phyloP scores from a whole-genome alignment of 106 monocot genomes.

The Phalaenopsis equestris region DNA sequence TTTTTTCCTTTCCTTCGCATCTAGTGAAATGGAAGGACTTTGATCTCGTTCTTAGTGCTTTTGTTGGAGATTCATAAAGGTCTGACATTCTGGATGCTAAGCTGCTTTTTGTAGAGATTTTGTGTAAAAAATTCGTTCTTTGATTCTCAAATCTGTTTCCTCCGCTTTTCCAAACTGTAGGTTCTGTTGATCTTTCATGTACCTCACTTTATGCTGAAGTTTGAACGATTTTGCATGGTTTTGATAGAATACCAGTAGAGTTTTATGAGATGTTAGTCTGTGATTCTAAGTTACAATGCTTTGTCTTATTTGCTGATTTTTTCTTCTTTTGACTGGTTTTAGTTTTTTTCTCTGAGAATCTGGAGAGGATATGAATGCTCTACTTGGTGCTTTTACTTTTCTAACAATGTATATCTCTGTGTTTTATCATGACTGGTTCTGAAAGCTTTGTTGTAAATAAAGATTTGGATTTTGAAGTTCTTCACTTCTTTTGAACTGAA shows the following conservation, averaged over 20 bases:
- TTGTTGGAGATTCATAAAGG: neutral
- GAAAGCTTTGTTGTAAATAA: neutral
- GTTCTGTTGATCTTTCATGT: neutral
- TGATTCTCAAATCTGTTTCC: neutral
- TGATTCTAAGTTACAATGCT: neutral
- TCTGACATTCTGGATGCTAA: neutral
- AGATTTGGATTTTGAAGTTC: neutral
- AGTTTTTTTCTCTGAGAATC: neutral
- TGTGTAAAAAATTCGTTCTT: neutral
- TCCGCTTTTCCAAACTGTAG: neutral
- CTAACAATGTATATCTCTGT: neutral
- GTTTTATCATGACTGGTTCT: neutral
- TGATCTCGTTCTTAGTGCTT: neutral
- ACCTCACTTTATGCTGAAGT: neutral
- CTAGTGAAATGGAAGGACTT: too few species aligned
- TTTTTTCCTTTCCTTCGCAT: neutral
- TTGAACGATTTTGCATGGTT: neutral
- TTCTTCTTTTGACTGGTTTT: neutral
- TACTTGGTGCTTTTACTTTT: neutral
- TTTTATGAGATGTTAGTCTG: neutral
- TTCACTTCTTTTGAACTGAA: too few species aligned
- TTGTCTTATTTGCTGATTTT: neutral
- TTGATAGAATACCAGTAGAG: neutral
- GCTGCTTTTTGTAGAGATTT: neutral
- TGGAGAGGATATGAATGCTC: constrained; percentile 3